Conservation (phyloP, 2,329 filamentous ascomycete species). For the Beauveria sp. region DNA sequence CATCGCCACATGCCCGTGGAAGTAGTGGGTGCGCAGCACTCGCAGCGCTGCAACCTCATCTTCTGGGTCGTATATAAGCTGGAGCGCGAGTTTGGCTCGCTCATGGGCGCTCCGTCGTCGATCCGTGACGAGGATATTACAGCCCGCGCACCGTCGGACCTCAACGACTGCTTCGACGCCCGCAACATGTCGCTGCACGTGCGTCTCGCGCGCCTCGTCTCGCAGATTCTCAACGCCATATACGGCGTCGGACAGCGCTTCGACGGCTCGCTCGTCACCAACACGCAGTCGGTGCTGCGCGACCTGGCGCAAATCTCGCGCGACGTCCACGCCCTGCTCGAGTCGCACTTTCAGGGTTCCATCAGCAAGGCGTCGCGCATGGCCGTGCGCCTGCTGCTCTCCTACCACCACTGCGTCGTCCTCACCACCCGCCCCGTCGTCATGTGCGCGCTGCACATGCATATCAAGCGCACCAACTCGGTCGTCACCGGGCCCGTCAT, state of each 20-base stretch:
- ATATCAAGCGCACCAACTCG: slow-evolving; percentile 20
- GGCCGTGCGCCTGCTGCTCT: slow-evolving; percentile 18
- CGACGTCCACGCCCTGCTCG: slow-evolving; percentile 20
- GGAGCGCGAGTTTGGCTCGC: slow-evolving; percentile 20
- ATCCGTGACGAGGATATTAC: slow-evolving; percentile 24
- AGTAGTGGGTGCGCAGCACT: slow-evolving; percentile 17
- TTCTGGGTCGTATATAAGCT: slow-evolving; percentile 25
- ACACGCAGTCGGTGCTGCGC: slow-evolving; percentile 21
- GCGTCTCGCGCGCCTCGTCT: slow-evolving; percentile 19
- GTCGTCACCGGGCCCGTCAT: slow-evolving; percentile 12
- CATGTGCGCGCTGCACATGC: slow-evolving; percentile 26
- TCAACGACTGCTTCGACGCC: slow-evolving; percentile 19
- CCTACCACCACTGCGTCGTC: slow-evolving; percentile 23
- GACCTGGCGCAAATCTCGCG: slow-evolving; percentile 20
- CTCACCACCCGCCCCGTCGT: slow-evolving; percentile 23
- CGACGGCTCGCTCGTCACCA: slow-evolving; percentile 20
- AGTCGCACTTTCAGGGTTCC: slow-evolving; percentile 21
- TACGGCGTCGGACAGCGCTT: slow-evolving; percentile 21
- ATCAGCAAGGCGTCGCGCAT: slow-evolving; percentile 22
- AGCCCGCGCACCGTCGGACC: slow-evolving; percentile 21
- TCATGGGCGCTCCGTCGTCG: slow-evolving; percentile 20
- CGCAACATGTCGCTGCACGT: slow-evolving; percentile 20
- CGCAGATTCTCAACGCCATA: slow-evolving; percentile 11
- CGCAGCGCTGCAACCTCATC: slow-evolving; percentile 20
- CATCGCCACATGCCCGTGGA: slow-evolving; percentile 21